Percentiles rank a stretch among this genome's conserved stretches.
These are phyloP conservation scores for Parachaetomium inaequale DNA, from an alignment of 495 filamentous ascomycete genomes.

Conservation along the genomic window DNA sequence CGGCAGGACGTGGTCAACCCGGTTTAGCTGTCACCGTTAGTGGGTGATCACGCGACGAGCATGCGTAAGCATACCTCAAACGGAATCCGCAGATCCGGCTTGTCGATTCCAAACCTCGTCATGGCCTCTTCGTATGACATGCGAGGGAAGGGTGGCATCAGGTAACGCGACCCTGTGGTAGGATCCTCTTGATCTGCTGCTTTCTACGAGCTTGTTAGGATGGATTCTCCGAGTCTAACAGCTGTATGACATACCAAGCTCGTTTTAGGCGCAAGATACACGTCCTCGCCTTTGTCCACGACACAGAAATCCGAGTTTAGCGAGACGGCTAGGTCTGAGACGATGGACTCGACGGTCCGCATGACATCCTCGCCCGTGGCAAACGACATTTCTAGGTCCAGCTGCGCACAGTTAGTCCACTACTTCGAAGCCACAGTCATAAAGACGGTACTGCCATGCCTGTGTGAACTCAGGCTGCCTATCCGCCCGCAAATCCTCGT, in stretches of 20 bases:
- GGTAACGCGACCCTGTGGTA: conserved; percentile 14
- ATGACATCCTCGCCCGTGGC: conserved; percentile 72
- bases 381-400: conserved; percentile 92
- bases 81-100: conserved; percentile 74
- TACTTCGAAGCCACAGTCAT: neutral
- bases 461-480: conserved; percentile 97
- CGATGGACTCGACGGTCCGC: conserved; percentile 59
- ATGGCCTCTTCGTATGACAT: conserved; percentile 78
- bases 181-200: neutral
- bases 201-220: conserved; percentile 7
- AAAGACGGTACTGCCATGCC: conserved; percentile 40
- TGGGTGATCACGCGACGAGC: neutral
- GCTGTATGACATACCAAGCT: conserved; percentile 3
- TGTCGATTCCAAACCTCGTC: conserved; percentile 79
- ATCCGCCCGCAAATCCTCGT: conserved; percentile 91
- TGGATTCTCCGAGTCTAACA: neutral
- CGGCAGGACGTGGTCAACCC: conserved; percentile 60
- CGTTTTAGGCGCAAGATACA: conserved; percentile 29
- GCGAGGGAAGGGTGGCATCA: conserved; percentile 21
- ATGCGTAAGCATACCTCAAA: conserved; percentile 38
- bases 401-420: conserved; percentile 43
- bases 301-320: conserved; percentile 39
- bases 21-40: conserved; percentile 53
- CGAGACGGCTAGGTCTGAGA: conserved; percentile 54
- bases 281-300: conserved; percentile 15